These are phyloP conservation scores for Rosa chinensis DNA, from an alignment of 306 rosid species.

Conservation along the genomic window DNA sequence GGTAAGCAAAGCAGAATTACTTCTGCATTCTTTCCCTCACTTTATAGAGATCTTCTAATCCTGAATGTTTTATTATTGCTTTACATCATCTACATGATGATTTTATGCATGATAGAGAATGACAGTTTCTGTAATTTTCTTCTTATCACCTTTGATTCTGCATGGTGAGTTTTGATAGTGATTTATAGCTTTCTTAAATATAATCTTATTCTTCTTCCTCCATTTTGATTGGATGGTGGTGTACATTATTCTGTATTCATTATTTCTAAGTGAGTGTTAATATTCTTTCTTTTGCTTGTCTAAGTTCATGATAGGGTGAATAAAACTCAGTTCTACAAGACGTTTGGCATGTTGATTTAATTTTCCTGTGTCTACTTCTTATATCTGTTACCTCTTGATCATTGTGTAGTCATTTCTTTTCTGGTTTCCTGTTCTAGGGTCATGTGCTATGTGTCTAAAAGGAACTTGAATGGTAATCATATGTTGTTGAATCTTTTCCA, in stretches of 20 bases:
- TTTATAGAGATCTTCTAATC: neutral
- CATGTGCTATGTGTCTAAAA: neutral
- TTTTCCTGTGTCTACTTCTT: neutral
- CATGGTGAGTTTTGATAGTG: neutral
- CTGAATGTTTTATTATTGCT: neutral
- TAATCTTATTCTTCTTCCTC: neutral
- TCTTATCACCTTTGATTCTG: neutral
- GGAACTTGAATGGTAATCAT: neutral
- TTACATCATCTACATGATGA: neutral
- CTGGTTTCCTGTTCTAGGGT: neutral
- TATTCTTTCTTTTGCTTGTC: neutral
- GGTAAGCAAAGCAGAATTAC: conserved; percentile 47
- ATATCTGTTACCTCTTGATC: neutral
- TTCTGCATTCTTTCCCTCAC: conserved; percentile 2
- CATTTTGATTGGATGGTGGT: neutral
- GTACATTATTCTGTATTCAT: neutral
- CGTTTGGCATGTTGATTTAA: neutral
- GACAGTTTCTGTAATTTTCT: neutral
- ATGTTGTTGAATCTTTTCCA: neutral
- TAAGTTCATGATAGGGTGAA: neutral
- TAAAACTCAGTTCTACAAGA: neutral
- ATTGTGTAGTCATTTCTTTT: neutral
- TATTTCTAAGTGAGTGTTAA: too few relatives aligned
- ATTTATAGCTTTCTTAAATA: neutral
- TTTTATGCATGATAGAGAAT: neutral